A percentile compares a stretch with the other conserved stretches of the same genome.
phyloP scores from a whole-genome alignment of 495 filamentous ascomycete species.

The Poronia punctata region DNA sequence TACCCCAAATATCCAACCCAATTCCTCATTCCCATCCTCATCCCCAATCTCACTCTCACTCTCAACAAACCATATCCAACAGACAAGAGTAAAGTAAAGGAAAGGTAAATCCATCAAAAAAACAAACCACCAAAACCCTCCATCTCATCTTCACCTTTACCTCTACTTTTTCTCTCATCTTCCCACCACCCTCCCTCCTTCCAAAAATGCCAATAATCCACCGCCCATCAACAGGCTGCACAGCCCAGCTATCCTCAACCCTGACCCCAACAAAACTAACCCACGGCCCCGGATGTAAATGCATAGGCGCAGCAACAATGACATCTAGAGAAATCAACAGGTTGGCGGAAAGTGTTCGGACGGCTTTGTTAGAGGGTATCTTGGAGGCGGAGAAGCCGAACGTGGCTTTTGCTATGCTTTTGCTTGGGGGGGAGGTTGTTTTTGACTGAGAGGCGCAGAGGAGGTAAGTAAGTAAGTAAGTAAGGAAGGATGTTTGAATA shows the following conservation, averaged over 20 bases:
- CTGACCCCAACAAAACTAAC: not conserved
- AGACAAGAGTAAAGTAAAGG: too few relatives aligned
- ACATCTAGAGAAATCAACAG: conserved; percentile 4
- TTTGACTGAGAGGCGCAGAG: too few relatives aligned
- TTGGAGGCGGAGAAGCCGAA: conserved; percentile 11
- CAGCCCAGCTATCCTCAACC: conserved; percentile 1
- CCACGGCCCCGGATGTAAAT: conserved; percentile 13
- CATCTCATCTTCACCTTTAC: too few relatives aligned
- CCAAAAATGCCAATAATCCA: conserved; percentile 1
- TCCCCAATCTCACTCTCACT: too few relatives aligned
- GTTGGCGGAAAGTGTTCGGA: not conserved
- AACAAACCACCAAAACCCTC: too few relatives aligned
- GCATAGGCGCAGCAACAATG: too few relatives aligned
- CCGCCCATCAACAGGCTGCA: conserved; percentile 13
- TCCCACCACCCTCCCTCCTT: not conserved
- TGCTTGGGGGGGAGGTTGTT: conserved; percentile 10
- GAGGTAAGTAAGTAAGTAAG: not conserved
- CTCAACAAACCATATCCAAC: too few relatives aligned
- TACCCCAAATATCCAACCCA: too few relatives aligned
- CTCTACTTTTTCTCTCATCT: too few relatives aligned
- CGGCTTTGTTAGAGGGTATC: conserved; percentile 5
- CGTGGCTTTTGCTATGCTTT: conserved; percentile 7
- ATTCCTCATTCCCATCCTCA: too few relatives aligned
- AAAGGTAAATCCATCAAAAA: too few relatives aligned
- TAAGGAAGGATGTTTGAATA: too few relatives aligned